Base-by-base conservation (phyloP, 441 rosid genomes). In the Bocquillonia castaneifolia region DNA sequence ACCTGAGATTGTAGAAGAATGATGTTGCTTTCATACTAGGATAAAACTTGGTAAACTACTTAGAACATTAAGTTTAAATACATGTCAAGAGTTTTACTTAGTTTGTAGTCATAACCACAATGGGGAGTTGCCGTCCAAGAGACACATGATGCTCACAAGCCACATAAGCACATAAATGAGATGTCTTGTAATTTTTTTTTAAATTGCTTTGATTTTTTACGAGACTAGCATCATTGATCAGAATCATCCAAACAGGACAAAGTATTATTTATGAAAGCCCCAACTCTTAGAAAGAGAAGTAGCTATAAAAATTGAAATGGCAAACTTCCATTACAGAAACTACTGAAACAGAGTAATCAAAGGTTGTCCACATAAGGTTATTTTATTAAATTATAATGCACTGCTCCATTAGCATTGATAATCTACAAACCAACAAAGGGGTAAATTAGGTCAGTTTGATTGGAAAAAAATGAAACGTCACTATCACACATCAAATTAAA, bases 1-100 rank as follows among this genome's bases (percentile, higher is more conserved):
- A 87, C 85, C 98, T 92, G 81, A 66, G 45, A 70, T 1, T 53
- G 70, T 62, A 74, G 37, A 67, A 77, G 47, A 57, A 26, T 22
- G 8, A 52, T 14, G 29, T 52, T 53, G 31, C 36, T 47, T 57
- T 56, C 42, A 26, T 45, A 39, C 34, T 34, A 44, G 12, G 25
- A 63, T 10, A 23, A 54, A 22, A 45, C 5, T 54, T 44, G 25
- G 45, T 45, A 26, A 20, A 32, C 17, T 32, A 4, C 5, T 40
- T 14, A 56, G n/a, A 42, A 6, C 31, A 31, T 55, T 17, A 14
- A 50, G 26, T 6, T 32, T 22, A 17, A 63, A 18, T 37, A 32
- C 10, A 12, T 55, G 25, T 31, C 2, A 54, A 20, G 34, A 61
- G n/a, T 31, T 51, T 9, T 40, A 53, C 4, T 61, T 37, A 25